Evolutionary conservation across 495 filamentous ascomycete genomes (phyloP), one percentile per base, ranked within the genome.

Genomic region (Chaetomidium leptoderma): DNA sequence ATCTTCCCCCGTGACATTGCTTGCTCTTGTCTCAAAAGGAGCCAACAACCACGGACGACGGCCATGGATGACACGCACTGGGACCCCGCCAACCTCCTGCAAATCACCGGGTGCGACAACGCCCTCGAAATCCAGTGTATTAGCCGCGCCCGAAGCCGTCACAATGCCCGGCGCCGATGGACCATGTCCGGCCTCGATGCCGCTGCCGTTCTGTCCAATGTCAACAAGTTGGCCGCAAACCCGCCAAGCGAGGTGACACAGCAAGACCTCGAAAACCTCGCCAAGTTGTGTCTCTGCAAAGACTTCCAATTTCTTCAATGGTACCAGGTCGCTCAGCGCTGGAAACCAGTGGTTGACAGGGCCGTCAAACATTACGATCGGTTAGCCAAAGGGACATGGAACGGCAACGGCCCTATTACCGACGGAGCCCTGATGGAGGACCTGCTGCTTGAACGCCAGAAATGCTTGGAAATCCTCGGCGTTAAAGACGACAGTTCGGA

Each of bases 61-160:
- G 19, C 33, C 4, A 39, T 26, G 49, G 21, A 21, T 16, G 33
- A 40, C 8, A 32, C 24, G 9, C 21, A 32, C 24, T 53, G 51
- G 51, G 37, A 53, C 11, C 51, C 51, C 26, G 51, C 16, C 6
- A 53, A 29, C 5, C n/a, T 53, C 9, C 27, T 53, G 1, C 36
- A 43, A 8, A 42, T 53, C 51, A 53, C 26, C 16, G 26, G 16
- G 0, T 6, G 4, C 1, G 3, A 23, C n/a, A 32, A 27, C 3
- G 9, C 24, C 1, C 19, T 11, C 9, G 27, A 33, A 14, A 10
- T 43, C 4, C 51, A 53, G 13, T 53, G 51, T 13, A 13, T 53
- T 16, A 37, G 36, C 3, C 23, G 27, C 14, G 36, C 51, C n/a
- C 0, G 2, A 29, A 10, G n/a, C 8, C 26, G 27, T 13, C n/a